Evolutionary conservation across 441 rosid genomes (phyloP), one percentile per base, ranked within the genome.

Genomic region (Corymbia calophylla): DNA sequence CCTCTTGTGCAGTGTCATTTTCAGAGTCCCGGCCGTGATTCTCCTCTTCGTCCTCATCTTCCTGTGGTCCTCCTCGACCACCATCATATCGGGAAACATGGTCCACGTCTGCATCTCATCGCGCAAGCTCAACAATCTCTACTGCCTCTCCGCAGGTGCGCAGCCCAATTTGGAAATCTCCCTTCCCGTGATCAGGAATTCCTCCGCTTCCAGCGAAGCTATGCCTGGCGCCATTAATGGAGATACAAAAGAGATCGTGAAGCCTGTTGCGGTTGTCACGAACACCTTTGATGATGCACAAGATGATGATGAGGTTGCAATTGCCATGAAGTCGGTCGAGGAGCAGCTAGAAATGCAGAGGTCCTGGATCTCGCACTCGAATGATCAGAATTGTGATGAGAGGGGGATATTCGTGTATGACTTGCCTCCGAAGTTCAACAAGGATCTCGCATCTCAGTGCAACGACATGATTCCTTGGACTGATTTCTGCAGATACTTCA

Each of bases 61-160:
- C 89, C 84, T 96, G 3, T 97, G 99, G 98, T 95, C 97, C 35
- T 95, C 98, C 87, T 94, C 98, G 86, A 91, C 97, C 88, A 95
- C 97, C 58, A 90, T 95, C 91, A 93, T 96, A 90, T 95, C 98
- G 21, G 93, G 95, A 80, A 94, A 96, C 31, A 93, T 95, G 53
- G 93, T 97, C 89, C 98, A 95, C 18, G 92, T 97, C 25, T 97
- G 99, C 68, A 90, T 97, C 66, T 96, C 98, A 12, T 96, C 98
- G 1, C 94, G 98, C 48, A 96, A 96, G 92, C 96, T 97, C 92
- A 96, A 88, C 91, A 93, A 95, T 87, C 96, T 91, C 81, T 96
- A 95, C 88, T 97, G 99, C 91, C 94, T 97, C 89, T 96, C 99
- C 3, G 99, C 99, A 1, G 98, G 99, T 58, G 87, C 97, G 16